These are phyloP conservation scores for Plasmodium coatneyi DNA, from an alignment of 169 alveolate species.

Conservation along the genomic window DNA sequence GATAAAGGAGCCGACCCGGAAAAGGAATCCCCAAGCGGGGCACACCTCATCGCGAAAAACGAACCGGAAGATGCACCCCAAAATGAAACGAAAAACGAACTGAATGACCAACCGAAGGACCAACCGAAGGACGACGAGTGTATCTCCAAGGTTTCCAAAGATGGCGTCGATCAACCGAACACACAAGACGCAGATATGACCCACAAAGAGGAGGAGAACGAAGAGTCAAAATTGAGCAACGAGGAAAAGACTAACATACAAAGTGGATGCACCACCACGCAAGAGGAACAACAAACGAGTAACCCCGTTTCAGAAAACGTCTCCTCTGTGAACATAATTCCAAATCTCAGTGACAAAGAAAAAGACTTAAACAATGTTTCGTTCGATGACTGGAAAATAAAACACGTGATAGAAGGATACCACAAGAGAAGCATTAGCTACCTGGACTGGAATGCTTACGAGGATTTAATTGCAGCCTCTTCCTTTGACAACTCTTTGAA, in stretches of 20 bases:
- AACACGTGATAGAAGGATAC: conserved; percentile 75
- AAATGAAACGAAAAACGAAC: neutral
- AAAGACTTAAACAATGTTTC: neutral
- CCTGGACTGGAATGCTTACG: conserved; percentile 75
- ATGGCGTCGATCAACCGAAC: neutral
- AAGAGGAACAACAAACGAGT: neutral
- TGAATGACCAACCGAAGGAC: neutral
- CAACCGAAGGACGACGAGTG: neutral
- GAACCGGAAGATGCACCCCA: no score
- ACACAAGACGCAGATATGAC: neutral
- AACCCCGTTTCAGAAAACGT: neutral
- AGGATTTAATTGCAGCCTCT: conserved; percentile 56
- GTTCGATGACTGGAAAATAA: conserved; percentile 83
- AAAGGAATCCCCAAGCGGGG: neutral
- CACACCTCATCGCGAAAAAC: neutral
- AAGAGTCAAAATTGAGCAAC: neutral
- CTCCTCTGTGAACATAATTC: neutral
- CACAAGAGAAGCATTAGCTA: conserved; percentile 81
- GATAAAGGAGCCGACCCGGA: neutral
- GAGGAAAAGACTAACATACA: neutral
- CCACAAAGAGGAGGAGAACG: neutral
- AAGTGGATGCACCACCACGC: neutral
- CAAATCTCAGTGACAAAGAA: conserved; percentile 8
- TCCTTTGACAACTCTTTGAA: conserved; percentile 67
- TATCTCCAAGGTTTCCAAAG: neutral